phyloP scores from a whole-genome alignment of 1,284 basidiomycete genomes.

The Cutaneotrichosporon daszewskae region DNA sequence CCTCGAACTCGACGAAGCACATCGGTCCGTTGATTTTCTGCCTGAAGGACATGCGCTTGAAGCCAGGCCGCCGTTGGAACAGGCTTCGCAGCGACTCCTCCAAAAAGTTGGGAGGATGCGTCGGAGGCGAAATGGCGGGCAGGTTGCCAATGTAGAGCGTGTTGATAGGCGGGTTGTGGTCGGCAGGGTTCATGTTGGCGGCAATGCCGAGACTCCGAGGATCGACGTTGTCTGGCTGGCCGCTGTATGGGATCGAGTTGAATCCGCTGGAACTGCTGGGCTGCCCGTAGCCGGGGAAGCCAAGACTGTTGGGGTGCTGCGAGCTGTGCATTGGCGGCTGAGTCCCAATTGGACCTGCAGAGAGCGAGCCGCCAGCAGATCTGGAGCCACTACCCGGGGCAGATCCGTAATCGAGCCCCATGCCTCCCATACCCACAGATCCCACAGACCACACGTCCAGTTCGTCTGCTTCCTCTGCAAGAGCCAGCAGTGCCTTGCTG shows the following conservation, averaged over 20 bases:
- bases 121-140: conserved; percentile 62
- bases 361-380: background rate
- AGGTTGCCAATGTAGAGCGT: conserved; percentile 92
- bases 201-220: conserved; percentile 17
- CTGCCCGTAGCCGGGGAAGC: conserved; percentile 4
- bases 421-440: conserved; percentile 26
- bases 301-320: background rate
- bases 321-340: background rate
- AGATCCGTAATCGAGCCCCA: conserved; percentile 16
- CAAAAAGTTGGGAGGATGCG: conserved; percentile 66
- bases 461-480: conserved; percentile 47
- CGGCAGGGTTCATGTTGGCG: conserved; percentile 57
- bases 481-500: conserved; percentile 44
- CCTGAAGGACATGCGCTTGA: conserved; percentile 84
- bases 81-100: conserved; percentile 77
- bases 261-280: too few species aligned
- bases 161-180: conserved; percentile 80
- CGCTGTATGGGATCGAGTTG: too few species aligned
- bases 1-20: conserved; percentile 97
- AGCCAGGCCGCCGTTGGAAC: conserved; percentile 74
- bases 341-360: background rate
- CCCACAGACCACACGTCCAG: conserved; percentile 45
- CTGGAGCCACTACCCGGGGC: conserved; percentile 3
- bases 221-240: conserved; percentile 11
- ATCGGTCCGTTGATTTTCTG: conserved; percentile 95